phyloP scores from a whole-genome alignment of 208 protist genomes.

The Giardia muris region DNA sequence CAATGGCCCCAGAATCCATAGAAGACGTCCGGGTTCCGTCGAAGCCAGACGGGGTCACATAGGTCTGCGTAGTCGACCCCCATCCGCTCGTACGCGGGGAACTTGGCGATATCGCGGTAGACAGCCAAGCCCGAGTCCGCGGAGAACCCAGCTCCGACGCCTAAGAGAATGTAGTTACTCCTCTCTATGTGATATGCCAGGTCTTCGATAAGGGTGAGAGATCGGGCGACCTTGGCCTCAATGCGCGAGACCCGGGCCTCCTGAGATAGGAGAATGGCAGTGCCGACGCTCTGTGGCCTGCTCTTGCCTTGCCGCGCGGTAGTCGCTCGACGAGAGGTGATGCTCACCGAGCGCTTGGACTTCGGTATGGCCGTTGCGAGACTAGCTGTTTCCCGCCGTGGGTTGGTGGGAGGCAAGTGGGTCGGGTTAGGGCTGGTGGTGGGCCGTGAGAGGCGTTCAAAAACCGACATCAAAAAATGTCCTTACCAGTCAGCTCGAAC shows the following conservation, averaged over 20 bases:
- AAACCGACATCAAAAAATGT: not conserved
- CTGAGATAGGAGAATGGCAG: no score
- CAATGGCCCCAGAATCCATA: constrained; percentile 23
- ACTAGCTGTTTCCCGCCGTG: not conserved
- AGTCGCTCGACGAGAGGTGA: no score
- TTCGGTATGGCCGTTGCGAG: no score
- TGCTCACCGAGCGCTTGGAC: no score
- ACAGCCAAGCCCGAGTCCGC: not conserved
- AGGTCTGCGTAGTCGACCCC: not conserved
- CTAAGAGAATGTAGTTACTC: not conserved
- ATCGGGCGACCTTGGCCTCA: not conserved
- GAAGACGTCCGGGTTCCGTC: not conserved
- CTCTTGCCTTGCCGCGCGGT: no score
- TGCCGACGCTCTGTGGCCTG: no score
- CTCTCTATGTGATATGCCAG: not conserved
- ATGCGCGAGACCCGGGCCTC: no score
- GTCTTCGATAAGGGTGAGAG: not conserved
- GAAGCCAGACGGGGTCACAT: not conserved
- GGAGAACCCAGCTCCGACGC: not conserved
- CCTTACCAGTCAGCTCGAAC: not conserved
- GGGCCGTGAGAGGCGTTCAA: not conserved
- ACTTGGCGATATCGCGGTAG: not conserved
- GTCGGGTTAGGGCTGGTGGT: not conserved
- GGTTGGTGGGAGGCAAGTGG: not conserved
- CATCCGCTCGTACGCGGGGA: not conserved